Evolutionary conservation across 2,329 filamentous ascomycete genomes (phyloP), one percentile per base, ranked within the genome.

Genomic region (Diaporthe velutina): DNA sequence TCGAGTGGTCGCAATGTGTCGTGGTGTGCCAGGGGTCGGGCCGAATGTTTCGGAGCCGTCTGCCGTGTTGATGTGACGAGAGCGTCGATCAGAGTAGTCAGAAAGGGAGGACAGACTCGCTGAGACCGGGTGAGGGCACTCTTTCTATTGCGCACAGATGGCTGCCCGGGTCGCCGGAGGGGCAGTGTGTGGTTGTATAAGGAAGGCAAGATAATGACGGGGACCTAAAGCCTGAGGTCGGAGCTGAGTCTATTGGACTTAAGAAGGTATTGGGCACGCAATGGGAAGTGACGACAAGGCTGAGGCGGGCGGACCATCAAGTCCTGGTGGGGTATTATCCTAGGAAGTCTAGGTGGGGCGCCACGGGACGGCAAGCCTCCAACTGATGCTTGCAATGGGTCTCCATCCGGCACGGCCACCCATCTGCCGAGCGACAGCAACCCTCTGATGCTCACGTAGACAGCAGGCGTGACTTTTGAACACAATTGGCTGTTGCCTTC

Each of bases 11-110:
- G 57, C 35, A 54, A 38, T 6, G 66, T 33, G 17, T 55, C 25
- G n/a, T 38, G n/a, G 66, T 73, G 45, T 66, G 50, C 70, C 50
- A 48, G 73, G 73, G 74, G 60, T 76, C 72, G 74, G 52, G 58
- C 72, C 58, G 72, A 74, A 45, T 73, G 40, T 57, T 35, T 60
- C 71, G 71, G 55, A 58, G 58, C 71, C 19, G 71, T 54, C 72
- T 75, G 66, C 71, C 66, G 71, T 52, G 35, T 75, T 28, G 58
- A 73, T 48, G 33, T 61, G 30, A 54, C 70, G 25, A 64, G 57
- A 10, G 38, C 30, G 64, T 40, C 35, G 52, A 64, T 64, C 30
- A 55, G 30, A 58, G 55, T 19, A 9, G 25, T 17, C 17, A 40
- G 38, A n/a, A 19, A 38, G 50, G 60, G 58, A 67, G 71, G 50